A percentile compares a stretch with the other conserved stretches of the same genome.
Conservation (phyloP, 2,329 filamentous ascomycete species). For the Hypocreales sp. region DNA sequence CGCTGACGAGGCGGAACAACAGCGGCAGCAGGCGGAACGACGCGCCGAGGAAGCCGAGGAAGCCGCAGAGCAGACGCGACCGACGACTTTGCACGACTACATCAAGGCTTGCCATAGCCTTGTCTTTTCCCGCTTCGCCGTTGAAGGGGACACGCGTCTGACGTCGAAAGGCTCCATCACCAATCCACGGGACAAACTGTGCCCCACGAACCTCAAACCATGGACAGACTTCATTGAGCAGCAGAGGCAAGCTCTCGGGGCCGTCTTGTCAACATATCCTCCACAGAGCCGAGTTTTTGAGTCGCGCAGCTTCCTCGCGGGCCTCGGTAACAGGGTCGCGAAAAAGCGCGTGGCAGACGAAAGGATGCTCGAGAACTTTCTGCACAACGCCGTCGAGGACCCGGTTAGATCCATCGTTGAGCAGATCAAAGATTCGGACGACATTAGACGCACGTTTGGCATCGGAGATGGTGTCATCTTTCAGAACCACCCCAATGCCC, state of each 20-base stretch:
- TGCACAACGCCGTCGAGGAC: conserved; percentile 13
- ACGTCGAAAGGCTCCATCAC: conserved; percentile 13
- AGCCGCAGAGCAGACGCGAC: conserved; percentile 3
- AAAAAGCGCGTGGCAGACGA: conserved; percentile 14
- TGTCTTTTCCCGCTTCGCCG: conserved; percentile 9
- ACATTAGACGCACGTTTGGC: conserved; percentile 7
- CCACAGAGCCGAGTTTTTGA: too few species aligned
- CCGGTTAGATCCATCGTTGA: conserved; percentile 15
- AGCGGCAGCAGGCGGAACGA: too few species aligned
- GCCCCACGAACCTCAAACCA: conserved; percentile 11
- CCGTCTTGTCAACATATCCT: too few species aligned
- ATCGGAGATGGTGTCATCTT: conserved; percentile 15
- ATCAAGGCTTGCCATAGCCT: conserved; percentile 13
- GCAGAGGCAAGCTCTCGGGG: too few species aligned
- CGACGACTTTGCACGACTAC: conserved; percentile 16
- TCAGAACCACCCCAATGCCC: conserved; percentile 12
- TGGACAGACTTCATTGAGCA: too few species aligned
- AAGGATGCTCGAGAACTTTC: conserved; percentile 14
- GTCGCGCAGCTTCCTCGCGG: too few species aligned
- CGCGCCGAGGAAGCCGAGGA: too few species aligned
- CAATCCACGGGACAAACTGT: conserved; percentile 13
- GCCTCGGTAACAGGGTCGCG: too few species aligned
- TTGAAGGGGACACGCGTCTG: conserved; percentile 11
- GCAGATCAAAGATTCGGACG: conserved; percentile 9
- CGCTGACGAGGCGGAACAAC: too few species aligned